phyloP scores from a whole-genome alignment of 176 grass and related monocot species.

The Saccharum spontaneum region DNA sequence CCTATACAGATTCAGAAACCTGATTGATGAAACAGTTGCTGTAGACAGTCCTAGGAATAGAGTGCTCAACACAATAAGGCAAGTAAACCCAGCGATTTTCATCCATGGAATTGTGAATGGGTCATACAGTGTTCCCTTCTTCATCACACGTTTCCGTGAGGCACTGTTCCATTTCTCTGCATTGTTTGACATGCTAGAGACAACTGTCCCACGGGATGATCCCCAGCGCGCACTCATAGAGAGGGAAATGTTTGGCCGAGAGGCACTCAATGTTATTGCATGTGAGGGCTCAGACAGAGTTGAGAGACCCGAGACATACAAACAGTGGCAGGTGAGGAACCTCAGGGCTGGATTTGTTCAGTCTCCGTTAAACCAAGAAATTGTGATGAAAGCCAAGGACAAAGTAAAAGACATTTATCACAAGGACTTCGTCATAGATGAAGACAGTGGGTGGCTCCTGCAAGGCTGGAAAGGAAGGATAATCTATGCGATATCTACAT shows the following conservation, averaged over 20 bases:
- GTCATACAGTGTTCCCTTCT: conserved; percentile 94
- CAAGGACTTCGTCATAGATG: conserved; percentile 97
- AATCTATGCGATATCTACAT: conserved; percentile 86
- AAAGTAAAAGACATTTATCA: conserved; percentile 88
- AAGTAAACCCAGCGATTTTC: conserved; percentile 85
- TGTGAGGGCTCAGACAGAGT: conserved; percentile 93
- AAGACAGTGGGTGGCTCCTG: conserved; percentile 85
- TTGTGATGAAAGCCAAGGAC: conserved; percentile 86
- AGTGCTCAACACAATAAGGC: conserved; percentile 92
- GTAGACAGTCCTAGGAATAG: conserved; percentile 91
- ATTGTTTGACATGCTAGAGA: conserved; percentile 91
- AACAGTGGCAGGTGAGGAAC: conserved; percentile 98
- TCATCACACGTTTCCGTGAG: conserved; percentile 92
- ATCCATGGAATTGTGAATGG: conserved; percentile 96
- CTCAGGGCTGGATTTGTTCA: conserved; percentile 91
- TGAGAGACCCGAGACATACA: conserved; percentile 94
- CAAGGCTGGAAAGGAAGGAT: conserved; percentile 99
- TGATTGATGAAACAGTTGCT: conserved; percentile 91
- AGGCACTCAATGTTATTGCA: conserved; percentile 94
- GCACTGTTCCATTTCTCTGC: conserved; percentile 92
- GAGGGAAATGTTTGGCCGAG: conserved; percentile 83
- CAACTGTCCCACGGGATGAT: conserved; percentile 78
- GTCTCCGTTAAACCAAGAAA: conserved; percentile 58
- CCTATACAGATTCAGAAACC: conserved; percentile 90
- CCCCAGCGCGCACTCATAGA: conserved; percentile 80